Evolutionary conservation across 192 early-diverging fungal genomes (phyloP).

Genomic region (Rhizophagus prolifer): DNA sequence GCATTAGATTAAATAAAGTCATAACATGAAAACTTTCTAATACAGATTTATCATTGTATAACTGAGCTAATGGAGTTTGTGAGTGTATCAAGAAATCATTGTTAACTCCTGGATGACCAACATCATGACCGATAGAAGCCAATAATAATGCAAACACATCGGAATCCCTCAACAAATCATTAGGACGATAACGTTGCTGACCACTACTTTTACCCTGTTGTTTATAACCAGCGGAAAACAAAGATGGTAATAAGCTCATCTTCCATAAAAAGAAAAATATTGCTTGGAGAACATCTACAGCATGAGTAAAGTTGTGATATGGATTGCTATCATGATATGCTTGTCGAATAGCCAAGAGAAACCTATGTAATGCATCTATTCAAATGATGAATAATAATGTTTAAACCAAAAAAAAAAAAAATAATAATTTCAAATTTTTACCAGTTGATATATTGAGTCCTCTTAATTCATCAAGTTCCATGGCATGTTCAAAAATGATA

Average conservation of each 20-base stretch:
- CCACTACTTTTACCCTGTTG: background rate
- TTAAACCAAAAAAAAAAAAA: background rate
- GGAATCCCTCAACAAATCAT: slow-evolving; percentile 48
- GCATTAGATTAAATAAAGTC: slow-evolving; percentile 66
- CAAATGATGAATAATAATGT: slow-evolving; percentile 29
- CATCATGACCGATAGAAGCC: slow-evolving; percentile 77
- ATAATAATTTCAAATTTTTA: slow-evolving; percentile 26
- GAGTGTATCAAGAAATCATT: slow-evolving; percentile 88
- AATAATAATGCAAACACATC: slow-evolving; percentile 76
- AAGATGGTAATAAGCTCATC: slow-evolving; percentile 53
- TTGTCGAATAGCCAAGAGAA: slow-evolving; percentile 54
- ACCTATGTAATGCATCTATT: slow-evolving; percentile 49
- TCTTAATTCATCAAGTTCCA: slow-evolving; percentile 53
- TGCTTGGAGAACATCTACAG: slow-evolving; percentile 91
- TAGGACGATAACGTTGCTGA: slow-evolving; percentile 44
- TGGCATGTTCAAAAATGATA: slow-evolving; percentile 68
- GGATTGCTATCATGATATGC: slow-evolving; percentile 70
- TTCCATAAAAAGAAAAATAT: slow-evolving; percentile 79
- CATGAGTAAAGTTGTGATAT: slow-evolving; percentile 95
- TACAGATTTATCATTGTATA: slow-evolving; percentile 93
- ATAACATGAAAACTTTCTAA: slow-evolving; percentile 92
- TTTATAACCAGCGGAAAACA: slow-evolving; percentile 39
- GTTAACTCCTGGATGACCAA: slow-evolving; percentile 92
- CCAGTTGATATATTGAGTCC: slow-evolving; percentile 57
- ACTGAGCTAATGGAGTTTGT: slow-evolving; percentile 75